These are phyloP conservation scores for Yamadazyma philogaea DNA, from an alignment of 805 yeast species.

Conservation along the genomic window DNA sequence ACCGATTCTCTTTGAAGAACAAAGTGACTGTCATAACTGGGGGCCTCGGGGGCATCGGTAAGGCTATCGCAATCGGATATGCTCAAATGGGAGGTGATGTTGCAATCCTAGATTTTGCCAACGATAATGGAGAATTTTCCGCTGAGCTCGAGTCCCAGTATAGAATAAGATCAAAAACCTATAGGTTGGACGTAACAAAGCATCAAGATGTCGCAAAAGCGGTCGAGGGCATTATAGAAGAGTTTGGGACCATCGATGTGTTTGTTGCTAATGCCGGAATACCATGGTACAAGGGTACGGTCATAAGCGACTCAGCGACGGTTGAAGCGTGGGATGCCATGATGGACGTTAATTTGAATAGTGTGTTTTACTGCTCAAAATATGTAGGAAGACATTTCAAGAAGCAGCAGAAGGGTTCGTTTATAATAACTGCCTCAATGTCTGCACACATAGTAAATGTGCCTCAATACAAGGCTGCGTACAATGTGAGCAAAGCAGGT, in stretches of 20 bases:
- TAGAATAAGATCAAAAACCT: constrained; percentile 26
- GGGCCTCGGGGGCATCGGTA: constrained; percentile 30
- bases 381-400: constrained; percentile 28
- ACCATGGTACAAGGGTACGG: constrained; percentile 29
- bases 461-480: constrained; percentile 39
- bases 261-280: constrained; percentile 34
- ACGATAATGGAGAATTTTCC: constrained; percentile 19
- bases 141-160: constrained; percentile 19
- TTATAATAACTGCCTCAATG: constrained; percentile 39
- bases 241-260: constrained; percentile 30
- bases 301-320: constrained; percentile 22
- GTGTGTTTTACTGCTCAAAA: constrained; percentile 30
- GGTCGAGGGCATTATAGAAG: constrained; percentile 18
- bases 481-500: constrained; percentile 43
- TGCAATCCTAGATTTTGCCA: constrained; percentile 24
- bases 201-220: constrained; percentile 22
- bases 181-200: constrained; percentile 24
- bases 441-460: constrained; percentile 39
- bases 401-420: constrained; percentile 28
- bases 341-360: constrained; percentile 29
- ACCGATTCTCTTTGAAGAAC: constrained; percentile 17
- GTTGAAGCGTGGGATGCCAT: constrained; percentile 24
- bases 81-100: constrained; percentile 28
- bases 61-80: constrained; percentile 26
- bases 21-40: constrained; percentile 31